Percentiles rank a stretch among this genome's conserved stretches.
phyloP scores from a whole-genome alignment of 371 early-diverging fungal species.

The Mortierella sp. region DNA sequence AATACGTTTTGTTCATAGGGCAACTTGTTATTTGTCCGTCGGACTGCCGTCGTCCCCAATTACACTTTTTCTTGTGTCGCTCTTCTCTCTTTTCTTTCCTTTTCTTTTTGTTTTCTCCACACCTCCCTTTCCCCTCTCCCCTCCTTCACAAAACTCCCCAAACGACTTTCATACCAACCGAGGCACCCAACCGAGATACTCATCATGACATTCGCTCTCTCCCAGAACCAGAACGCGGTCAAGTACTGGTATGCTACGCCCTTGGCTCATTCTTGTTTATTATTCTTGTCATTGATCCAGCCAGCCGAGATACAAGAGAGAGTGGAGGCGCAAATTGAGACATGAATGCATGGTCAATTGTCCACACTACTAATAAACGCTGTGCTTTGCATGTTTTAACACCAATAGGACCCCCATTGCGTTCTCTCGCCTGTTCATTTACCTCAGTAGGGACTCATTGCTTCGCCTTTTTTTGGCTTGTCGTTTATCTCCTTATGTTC shows the following conservation, averaged over 20 bases:
- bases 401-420: slow-evolving; percentile 41
- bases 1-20: not conserved
- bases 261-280: too few relatives aligned
- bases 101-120: not conserved
- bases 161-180: not conserved
- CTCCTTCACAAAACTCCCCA: not conserved
- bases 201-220: slow-evolving; percentile 5
- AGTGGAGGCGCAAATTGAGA: not conserved
- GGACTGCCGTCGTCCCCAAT: not conserved
- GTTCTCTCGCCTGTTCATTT: slow-evolving; percentile 44
- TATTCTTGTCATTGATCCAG: not conserved
- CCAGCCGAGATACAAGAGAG: not conserved
- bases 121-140: not conserved
- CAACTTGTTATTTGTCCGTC: not conserved
- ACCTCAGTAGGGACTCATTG: slow-evolving; percentile 25
- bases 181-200: not conserved
- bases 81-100: not conserved
- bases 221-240: slow-evolving; percentile 37
- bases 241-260: slow-evolving; percentile 34
- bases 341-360: not conserved
- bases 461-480: not conserved
- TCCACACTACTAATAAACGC: not conserved
- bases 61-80: not conserved
- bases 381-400: not conserved
- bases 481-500: not conserved